Base-by-base conservation (phyloP, 495 filamentous ascomycete species). In the Trichoderma reesei region DNA sequence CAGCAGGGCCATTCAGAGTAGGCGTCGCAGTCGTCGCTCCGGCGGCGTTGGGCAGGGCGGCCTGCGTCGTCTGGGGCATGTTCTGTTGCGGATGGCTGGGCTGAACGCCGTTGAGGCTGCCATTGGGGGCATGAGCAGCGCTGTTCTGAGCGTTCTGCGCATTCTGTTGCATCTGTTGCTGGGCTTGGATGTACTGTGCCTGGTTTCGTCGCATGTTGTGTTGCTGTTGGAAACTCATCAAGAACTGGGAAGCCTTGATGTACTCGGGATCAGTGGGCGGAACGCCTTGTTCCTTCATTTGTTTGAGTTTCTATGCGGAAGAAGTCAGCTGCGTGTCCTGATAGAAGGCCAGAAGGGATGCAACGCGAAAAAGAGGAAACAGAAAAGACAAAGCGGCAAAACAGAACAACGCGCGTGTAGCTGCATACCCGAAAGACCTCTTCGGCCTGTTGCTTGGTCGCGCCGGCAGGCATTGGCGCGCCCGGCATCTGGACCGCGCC, bases 241-340 rank as follows among this genome's bases (percentile, higher is more conserved):
- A 81, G 37, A 92, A 79, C 31, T 85, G 79, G 60, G 88, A 84
- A 14, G 83, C 82, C 75, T 90, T 92, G 62, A 88, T 76, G 69
- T 87, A 89, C 72, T 96, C 91, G 41, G 91, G 91, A 70, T 96
- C 88, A 65, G 80, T 86, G 63, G 83, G 81, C 16, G 85, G 81
- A 18, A 92, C 85, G 41, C 90, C 89, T 65, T 86, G 79, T 36
- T 85, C 78, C 78, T 90, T 89, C 86, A 96, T 86, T 73, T 89
- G 86, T 67, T 88, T 85, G 70, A 83, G 93, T 76, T 88, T 91
- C 91, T 96, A 71, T 41, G 48, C 13, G 13, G 42, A 44, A 16
- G 69, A 60, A 20, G 33, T 14, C 9, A 64, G 46, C 59, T 37
- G 41, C 3, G 41, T 14, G 39, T 56, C 37, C 26, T 26, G 26